Base-by-base conservation (phyloP, 371 early-diverging fungal species). In the Conidiobolus incongruus region DNA sequence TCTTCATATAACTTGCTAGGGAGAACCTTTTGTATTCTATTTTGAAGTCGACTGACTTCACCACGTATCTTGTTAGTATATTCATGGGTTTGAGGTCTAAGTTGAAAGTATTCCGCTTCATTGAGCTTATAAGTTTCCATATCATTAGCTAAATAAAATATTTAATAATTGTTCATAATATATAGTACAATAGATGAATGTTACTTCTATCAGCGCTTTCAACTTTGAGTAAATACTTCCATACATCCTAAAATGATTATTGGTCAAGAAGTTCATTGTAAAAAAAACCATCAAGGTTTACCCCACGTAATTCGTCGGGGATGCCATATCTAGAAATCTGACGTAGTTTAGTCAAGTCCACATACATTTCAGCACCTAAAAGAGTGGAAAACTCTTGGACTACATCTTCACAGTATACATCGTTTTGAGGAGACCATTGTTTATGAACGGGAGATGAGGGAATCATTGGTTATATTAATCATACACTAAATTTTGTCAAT, bases 201-300 rank as follows among this genome's bases (percentile, higher is more conserved):
- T 64, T 71, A 77, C 85, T 81, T 44, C 85, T 67, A 60, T 91
- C 87, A 1, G 87, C 67, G 47, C 73, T 69, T 55, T 81, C 77
- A 13, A 87, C 76, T 23, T 82, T 87, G 29, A 91, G 66, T 31
- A 91, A 61, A 47, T 76, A 88, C 62, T 81, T 76, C 92, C 92
- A 91, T 30, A 81, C 86, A 45, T 82, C 82, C 78, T 79, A 65
- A n/a, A 46, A 38, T 16, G 29, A 44, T 24, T 21, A 45, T 15
- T 40, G n/a, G 24, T 42, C 31, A 29, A 39, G 19, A 34, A 33
- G 32, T 37, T 49, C 15, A 12, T 45, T 24, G 8, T 26, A 26
- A 4, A 26, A 26, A 4, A 4, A 26, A 26, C 26, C 26, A 3
- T 4, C 3, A 26, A 8, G 26, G 51, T 65, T 68, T 77, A 78